Conservation (phyloP, 2,329 filamentous ascomycete genomes). For the Fusarium burgessii region DNA sequence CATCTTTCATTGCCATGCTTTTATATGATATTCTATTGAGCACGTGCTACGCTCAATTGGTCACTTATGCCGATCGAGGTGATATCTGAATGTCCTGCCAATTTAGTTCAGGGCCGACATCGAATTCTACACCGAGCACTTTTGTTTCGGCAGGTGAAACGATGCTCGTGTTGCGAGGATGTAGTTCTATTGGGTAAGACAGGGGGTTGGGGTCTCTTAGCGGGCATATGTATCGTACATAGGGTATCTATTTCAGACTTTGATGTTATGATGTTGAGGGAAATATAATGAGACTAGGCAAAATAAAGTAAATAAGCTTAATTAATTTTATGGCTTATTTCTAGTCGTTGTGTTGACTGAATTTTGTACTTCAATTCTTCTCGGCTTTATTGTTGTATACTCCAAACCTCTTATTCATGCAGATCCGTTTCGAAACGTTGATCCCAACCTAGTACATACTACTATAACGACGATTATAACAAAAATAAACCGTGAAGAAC, state of each 20-base stretch:
- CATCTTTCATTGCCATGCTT: background rate
- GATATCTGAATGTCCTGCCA: slow-evolving; percentile 19
- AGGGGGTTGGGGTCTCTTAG: slow-evolving; percentile 15
- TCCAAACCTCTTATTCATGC: background rate
- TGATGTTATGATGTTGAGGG: background rate
- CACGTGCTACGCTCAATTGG: slow-evolving; percentile 28
- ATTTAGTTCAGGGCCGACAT: slow-evolving; percentile 9
- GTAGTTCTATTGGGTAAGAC: slow-evolving; percentile 35
- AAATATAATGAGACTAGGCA: background rate
- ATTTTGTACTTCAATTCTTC: background rate
- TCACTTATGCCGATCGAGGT: slow-evolving; percentile 7
- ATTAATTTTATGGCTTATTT: background rate
- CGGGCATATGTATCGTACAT: slow-evolving; percentile 24
- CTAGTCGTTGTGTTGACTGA: background rate
- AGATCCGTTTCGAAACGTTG: background rate
- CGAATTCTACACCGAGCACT: slow-evolving; percentile 24
- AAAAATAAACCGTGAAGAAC: background rate
- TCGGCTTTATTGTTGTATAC: background rate
- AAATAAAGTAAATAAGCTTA: background rate
- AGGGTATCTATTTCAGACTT: background rate
- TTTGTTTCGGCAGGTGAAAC: slow-evolving; percentile 11
- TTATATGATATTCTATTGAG: slow-evolving; percentile 14
- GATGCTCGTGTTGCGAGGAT: slow-evolving; percentile 30
- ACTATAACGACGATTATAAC: background rate
- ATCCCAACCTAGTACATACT: background rate